These are phyloP conservation scores for Suhomyces sp. DNA, from an alignment of 805 yeast genomes.

Conservation along the genomic window DNA sequence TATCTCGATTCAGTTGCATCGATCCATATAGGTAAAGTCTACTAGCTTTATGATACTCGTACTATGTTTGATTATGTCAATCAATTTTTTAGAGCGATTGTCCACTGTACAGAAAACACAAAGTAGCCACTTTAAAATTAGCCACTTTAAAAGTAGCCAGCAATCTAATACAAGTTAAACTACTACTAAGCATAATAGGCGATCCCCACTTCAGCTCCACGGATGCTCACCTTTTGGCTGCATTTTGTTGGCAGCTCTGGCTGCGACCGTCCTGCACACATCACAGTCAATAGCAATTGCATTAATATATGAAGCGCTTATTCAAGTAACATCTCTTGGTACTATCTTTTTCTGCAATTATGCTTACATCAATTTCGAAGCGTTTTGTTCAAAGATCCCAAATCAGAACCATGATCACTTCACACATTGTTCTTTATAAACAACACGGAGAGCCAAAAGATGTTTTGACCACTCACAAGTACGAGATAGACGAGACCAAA, in stretches of 20 bases:
- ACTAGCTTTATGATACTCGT: no score
- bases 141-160: no score
- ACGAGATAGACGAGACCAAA: constrained; percentile 46
- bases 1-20: no score
- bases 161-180: no score
- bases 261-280: neutral
- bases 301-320: neutral
- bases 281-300: neutral
- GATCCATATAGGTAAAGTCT: no score
- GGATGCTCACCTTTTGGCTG: no score
- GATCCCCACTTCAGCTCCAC: no score
- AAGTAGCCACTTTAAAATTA: no score
- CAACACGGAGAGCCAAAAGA: constrained; percentile 66
- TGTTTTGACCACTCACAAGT: constrained; percentile 50
- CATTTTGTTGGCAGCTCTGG: neutral
- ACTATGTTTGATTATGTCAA: no score
- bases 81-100: no score
- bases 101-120: no score
- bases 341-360: neutral
- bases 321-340: neutral
- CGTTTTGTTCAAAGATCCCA: constrained; percentile 1
- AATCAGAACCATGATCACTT: constrained; percentile 40
- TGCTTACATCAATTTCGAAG: neutral
- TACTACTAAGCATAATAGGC: no score
- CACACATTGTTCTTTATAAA: constrained; percentile 67